phyloP scores from a whole-genome alignment of 371 early-diverging fungal species.

The Haplosporangium sp. region DNA sequence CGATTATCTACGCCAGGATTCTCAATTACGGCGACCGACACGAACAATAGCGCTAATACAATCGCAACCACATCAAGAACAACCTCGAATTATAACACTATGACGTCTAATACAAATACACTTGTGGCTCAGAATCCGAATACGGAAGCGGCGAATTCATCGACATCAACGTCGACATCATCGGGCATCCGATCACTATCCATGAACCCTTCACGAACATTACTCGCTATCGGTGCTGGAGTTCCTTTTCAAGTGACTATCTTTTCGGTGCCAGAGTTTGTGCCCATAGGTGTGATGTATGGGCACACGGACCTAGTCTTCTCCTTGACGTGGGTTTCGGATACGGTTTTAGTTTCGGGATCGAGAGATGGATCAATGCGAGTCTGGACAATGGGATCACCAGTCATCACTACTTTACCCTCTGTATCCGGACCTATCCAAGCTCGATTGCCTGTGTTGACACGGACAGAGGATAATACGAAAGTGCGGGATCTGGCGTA shows the following conservation, averaged over 20 bases:
- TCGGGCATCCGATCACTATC: constrained; percentile 72
- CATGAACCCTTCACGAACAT: constrained; percentile 68
- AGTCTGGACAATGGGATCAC: constrained; percentile 53
- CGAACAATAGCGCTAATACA: not conserved
- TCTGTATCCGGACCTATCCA: constrained; percentile 24
- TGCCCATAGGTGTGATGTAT: constrained; percentile 51
- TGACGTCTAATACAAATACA: not conserved
- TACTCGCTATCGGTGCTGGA: constrained; percentile 72
- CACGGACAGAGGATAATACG: constrained; percentile 22
- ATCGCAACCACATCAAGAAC: not conserved
- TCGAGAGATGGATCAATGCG: constrained; percentile 68
- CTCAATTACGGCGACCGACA: not conserved
- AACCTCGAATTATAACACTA: not conserved
- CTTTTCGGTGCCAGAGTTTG: constrained; percentile 57
- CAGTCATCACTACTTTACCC: constrained; percentile 19
- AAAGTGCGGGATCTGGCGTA: constrained; percentile 44
- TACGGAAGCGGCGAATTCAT: not conserved
- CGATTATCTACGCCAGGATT: constrained; percentile 44
- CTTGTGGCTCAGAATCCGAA: not conserved
- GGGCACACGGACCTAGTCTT: constrained; percentile 77
- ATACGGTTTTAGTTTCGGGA: constrained; percentile 64
- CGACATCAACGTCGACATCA: constrained; percentile 27
- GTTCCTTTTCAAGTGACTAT: constrained; percentile 66
- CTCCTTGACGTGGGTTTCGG: constrained; percentile 66
- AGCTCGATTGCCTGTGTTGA: constrained; percentile 29